These are phyloP conservation scores for Chaetomium strumarium DNA, from an alignment of 2,329 filamentous ascomycete genomes.

Conservation along the genomic window DNA sequence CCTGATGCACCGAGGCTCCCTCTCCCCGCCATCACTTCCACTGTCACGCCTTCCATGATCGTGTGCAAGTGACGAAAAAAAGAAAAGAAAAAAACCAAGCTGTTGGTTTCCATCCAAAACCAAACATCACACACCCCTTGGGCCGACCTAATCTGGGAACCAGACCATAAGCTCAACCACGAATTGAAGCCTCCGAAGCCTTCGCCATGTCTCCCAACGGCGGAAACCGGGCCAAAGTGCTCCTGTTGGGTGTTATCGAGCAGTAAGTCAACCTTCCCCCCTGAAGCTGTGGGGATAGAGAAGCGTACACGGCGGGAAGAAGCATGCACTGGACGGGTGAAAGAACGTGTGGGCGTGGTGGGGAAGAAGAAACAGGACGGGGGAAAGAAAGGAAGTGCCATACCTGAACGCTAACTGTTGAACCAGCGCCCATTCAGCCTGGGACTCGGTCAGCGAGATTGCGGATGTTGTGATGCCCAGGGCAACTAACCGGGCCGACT, in stretches of 20 bases:
- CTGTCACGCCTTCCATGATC: too few relatives aligned
- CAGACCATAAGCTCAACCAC: too few relatives aligned
- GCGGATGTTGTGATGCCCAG: slow-evolving; percentile 60
- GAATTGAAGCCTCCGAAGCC: neutral
- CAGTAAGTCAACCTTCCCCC: slow-evolving; percentile 44
- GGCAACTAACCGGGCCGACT: slow-evolving; percentile 57
- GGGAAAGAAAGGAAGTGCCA: neutral
- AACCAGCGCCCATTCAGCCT: slow-evolving; percentile 57
- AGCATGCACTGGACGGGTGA: too few relatives aligned
- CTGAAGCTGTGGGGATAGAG: neutral
- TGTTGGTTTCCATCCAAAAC: too few relatives aligned
- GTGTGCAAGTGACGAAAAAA: too few relatives aligned
- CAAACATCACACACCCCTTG: too few relatives aligned
- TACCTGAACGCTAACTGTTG: neutral
- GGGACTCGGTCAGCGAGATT: slow-evolving; percentile 53
- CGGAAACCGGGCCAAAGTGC: slow-evolving; percentile 43
- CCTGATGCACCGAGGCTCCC: too few relatives aligned
- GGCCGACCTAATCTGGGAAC: too few relatives aligned
- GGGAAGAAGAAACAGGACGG: too few relatives aligned
- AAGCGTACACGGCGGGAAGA: neutral
- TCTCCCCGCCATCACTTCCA: too few relatives aligned
- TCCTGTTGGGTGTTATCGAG: slow-evolving; percentile 57
- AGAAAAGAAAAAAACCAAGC: too few relatives aligned
- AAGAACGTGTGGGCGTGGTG: neutral
- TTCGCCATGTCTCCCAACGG: slow-evolving; percentile 1